These are phyloP conservation scores for Dryas octopetala DNA, from an alignment of 306 rosid species.

Conservation along the genomic window DNA sequence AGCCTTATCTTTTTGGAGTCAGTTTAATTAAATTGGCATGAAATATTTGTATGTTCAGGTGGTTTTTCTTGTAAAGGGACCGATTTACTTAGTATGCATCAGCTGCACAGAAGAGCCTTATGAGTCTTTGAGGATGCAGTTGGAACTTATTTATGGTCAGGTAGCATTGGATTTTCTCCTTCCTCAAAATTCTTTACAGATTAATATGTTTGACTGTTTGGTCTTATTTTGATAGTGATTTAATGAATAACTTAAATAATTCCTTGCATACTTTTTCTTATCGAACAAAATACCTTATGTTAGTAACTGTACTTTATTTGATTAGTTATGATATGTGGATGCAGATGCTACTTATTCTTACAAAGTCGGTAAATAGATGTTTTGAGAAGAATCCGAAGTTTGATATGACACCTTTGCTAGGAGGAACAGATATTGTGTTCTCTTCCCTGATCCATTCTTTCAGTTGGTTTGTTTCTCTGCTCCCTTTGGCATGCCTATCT, in stretches of 20 bases:
- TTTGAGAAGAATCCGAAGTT: conserved; percentile 98
- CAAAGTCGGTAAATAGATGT: conserved; percentile 87
- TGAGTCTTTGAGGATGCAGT: conserved; percentile 74
- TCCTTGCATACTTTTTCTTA: conserved; percentile 2
- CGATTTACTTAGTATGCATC: conserved; percentile 93
- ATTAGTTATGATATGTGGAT: conserved; percentile 31
- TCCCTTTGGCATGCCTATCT: conserved; percentile 26
- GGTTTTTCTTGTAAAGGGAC: conserved; percentile 93
- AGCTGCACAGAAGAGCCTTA: conserved; percentile 95
- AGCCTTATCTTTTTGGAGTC: background rate
- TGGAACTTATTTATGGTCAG: conserved; percentile 92
- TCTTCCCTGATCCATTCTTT: conserved; percentile 92
- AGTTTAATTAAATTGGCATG: conserved; percentile 14
- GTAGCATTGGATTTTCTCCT: conserved; percentile 46
- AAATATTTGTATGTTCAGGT: conserved; percentile 49
- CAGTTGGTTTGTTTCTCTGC: conserved; percentile 79
- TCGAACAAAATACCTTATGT: conserved; percentile 17
- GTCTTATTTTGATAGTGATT: conserved; percentile 11
- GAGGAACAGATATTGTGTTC: conserved; percentile 96
- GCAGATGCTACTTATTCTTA: conserved; percentile 94
- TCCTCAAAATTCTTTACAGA: conserved; percentile 6
- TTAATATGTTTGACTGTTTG: conserved; percentile 23
- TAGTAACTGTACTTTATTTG: conserved; percentile 27
- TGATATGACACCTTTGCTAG: conserved; percentile 96
- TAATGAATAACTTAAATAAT: conserved; percentile 14